phyloP scores from a whole-genome alignment of 2,329 filamentous ascomycete species.

The Purpureocillium takamizusanense region DNA sequence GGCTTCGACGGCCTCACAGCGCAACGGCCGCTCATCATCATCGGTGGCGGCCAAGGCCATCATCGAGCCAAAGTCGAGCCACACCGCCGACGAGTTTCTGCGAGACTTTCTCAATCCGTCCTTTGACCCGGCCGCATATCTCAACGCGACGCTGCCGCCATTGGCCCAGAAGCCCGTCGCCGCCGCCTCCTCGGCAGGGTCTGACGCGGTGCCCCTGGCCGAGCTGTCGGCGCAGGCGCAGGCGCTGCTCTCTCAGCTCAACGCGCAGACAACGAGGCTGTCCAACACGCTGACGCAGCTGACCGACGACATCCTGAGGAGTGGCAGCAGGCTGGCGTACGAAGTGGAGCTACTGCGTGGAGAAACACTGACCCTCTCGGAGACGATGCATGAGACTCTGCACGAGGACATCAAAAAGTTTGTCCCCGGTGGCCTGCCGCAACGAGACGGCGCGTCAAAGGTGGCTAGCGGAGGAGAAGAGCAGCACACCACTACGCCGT shows the following conservation, averaged over 20 bases:
- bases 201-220: constrained; percentile 50
- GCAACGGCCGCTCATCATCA: constrained; percentile 32
- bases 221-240: constrained; percentile 76
- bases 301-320: constrained; percentile 89
- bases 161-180: constrained; percentile 38
- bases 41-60: constrained; percentile 25
- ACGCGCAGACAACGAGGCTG: constrained; percentile 76
- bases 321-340: constrained; percentile 80
- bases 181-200: constrained; percentile 10
- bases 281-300: constrained; percentile 76
- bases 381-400: constrained; percentile 65
- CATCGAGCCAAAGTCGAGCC: constrained; percentile 42
- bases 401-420: constrained; percentile 66
- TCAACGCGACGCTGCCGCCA: constrained; percentile 70
- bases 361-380: constrained; percentile 72
- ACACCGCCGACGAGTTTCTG: constrained; percentile 64
- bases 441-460: constrained; percentile 16
- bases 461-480: constrained; percentile 11
- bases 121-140: constrained; percentile 78
- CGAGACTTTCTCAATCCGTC: constrained; percentile 64
- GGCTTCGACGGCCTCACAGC: constrained; percentile 25
- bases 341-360: constrained; percentile 91
- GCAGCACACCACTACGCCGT: constrained; percentile 13
- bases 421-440: constrained; percentile 43
- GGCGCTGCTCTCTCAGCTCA: constrained; percentile 76